Evolutionary conservation across 225 moss, liverwort and hornwort genomes (phyloP), one percentile per base, ranked within the genome.

Genomic region (Marchantia polymorpha): DNA sequence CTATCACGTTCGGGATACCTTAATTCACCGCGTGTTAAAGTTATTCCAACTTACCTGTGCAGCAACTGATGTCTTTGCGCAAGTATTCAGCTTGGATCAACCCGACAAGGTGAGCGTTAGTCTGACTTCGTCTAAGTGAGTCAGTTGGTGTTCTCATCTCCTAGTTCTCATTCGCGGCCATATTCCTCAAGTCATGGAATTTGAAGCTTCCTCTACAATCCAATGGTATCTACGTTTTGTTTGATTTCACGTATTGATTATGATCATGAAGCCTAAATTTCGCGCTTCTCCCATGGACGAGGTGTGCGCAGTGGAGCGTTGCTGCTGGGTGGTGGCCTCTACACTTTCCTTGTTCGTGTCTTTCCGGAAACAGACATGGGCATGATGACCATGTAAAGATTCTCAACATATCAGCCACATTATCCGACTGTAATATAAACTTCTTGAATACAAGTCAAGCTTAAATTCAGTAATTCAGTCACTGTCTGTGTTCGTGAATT

Each of bases 11-110:
- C 2, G 22, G 12, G 2, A 23, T 52, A 25, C n/a, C 52, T 52
- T 17, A 22, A 25, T 48, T 17, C 39, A 29, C 17, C 10, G n/a
- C 12, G 73, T 39, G 39, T 5, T 5, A 39, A 39, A 39, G 3
- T 5, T 5, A 2, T 39, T 39, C 39, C 39, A 39, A 39, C 39
- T 39, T 39, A 39, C 9, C 31, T 16, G 58, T 91, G 87, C 96
- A 99, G 99, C 99, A 93, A 91, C 91, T 99, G 31, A 92, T 99
- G 93, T 90, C 99, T 23, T 86, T 99, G 72, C 92, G 95, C 69
- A 99, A 99, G 63, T 99, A 92, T 73, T 99, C 99, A 65, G 92
- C 99, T 50, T 99, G 95, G 95, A 91, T 95, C 29, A 99, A 99
- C 86, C 99, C 99, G 50, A 95, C 90, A 64, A 96, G 96, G 96